phyloP scores from a whole-genome alignment of 306 rosid genomes.

The Pyrus communis region DNA sequence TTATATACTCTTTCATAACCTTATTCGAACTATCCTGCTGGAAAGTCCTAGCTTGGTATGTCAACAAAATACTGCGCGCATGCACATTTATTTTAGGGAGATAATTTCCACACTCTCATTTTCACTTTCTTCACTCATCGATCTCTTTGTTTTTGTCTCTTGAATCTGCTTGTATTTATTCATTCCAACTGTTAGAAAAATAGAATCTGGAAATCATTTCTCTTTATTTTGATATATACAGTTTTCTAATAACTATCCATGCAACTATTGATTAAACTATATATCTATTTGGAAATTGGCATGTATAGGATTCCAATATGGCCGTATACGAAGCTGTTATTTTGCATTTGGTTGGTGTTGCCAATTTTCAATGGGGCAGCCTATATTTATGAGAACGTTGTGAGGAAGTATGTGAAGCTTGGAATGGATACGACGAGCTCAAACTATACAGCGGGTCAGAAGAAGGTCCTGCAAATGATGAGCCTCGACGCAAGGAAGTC shows the following conservation, averaged over 20 bases:
- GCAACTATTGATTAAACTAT: not conserved
- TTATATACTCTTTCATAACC: constrained; percentile 65
- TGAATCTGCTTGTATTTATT: no score
- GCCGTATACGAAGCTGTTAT: constrained; percentile 69
- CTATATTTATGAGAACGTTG: constrained; percentile 62
- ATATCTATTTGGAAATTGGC: not conserved
- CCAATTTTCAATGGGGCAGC: constrained; percentile 93
- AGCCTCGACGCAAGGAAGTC: constrained; percentile 70
- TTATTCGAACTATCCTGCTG: constrained; percentile 70
- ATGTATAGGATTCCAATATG: constrained; percentile 65
- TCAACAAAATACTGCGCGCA: not conserved
- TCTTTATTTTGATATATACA: not conserved
- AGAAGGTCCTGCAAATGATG: constrained; percentile 75
- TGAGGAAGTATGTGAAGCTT: constrained; percentile 59
- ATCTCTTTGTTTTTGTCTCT: no score
- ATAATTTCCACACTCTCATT: not conserved
- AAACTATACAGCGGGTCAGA: constrained; percentile 43
- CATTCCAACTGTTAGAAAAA: not conserved
- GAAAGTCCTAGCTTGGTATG: constrained; percentile 63
- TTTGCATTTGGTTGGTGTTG: constrained; percentile 77
- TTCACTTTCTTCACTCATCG: no score
- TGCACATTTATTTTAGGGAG: not conserved
- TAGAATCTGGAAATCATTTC: not conserved
- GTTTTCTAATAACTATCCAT: no score
- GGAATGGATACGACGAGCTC: constrained; percentile 16